Percentiles rank a stretch among this genome's conserved stretches.
phyloP scores from a whole-genome alignment of 106 monocot species.

The Posidonia australis region DNA sequence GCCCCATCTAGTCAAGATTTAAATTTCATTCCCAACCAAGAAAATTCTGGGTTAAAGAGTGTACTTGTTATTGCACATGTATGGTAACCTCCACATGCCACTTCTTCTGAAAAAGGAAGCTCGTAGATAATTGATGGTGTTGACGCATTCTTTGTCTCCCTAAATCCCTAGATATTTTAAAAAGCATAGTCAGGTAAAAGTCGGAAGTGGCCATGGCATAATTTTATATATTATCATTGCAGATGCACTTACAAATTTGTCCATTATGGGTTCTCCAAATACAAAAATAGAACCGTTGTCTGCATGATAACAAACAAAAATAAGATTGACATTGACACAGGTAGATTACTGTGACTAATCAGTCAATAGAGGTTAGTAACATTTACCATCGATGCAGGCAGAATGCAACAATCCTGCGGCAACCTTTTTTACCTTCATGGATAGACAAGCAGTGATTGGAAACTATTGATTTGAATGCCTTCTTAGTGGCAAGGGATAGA shows the following conservation, averaged over 20 bases:
- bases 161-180: conserved; percentile 43
- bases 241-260: conserved; percentile 38
- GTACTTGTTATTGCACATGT: conserved; percentile 84
- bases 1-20: no score
- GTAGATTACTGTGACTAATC: not conserved
- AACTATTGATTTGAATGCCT: not conserved
- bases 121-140: conserved; percentile 40
- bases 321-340: conserved; percentile 2
- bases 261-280: conserved; percentile 67
- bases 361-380: not conserved
- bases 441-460: not conserved
- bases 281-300: conserved; percentile 62
- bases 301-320: conserved; percentile 21
- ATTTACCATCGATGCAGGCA: conserved; percentile 85
- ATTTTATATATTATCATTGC: not conserved
- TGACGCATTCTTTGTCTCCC: conserved; percentile 41
- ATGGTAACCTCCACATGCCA: conserved; percentile 98
- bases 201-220: not conserved
- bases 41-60: not conserved
- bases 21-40: not conserved
- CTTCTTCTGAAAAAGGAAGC: conserved; percentile 59
- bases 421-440: conserved; percentile 54
- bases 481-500: not conserved
- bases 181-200: not conserved
- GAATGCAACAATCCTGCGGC: conserved; percentile 92